Base-by-base conservation (phyloP, 345 rosid genomes). In the Hibiscus tridactylites region DNA sequence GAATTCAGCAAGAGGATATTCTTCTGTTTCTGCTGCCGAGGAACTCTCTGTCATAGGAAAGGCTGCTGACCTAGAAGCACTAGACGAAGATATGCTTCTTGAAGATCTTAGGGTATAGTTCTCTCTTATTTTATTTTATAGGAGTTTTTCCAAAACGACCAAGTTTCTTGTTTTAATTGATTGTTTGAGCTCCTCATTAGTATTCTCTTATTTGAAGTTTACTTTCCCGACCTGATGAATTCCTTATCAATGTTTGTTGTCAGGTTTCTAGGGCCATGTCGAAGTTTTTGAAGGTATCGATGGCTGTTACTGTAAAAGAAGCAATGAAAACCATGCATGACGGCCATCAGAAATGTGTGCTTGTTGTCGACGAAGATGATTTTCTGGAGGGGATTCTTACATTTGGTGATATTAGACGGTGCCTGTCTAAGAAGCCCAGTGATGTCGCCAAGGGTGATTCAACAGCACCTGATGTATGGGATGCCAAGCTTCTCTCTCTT, bases 231-330 rank as follows among this genome's bases (percentile, higher is more conserved):
- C 61, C 44, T 57, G 72, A 58, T 17, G 26, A 37, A 73, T 70
- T 54, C 68, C 31, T 9, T 26, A 8, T 53, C 35, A 26, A 19
- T 76, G 64, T 70, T 66, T 60, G 50, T 69, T 72, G 74, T 61
- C 78, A 88, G 96, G 96, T 90, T 74, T 80, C 83, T 49, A 84
- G 76, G 76, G 91, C 94, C 69, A 90, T 95, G 97, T 86, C 97
- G 61, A 57, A 57, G 31, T 57, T 21, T 24, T 57, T 57, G 10
- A 57, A 57, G 61, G 15, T 57, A 15, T 57, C 90, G 75, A 79
- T 71, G 31, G 76, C 53, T 65, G 65, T 77, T 73, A 90, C 85
- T 76, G 64, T 95, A 76, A 87, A 85, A 83, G 97, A 90, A 81
- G 96, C 99, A 63, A 81, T 81, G 73, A 86, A 83, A 78, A 78